Evolutionary conservation across 176 grass and related monocot species (phyloP), one percentile per base, ranked within the genome.

Genomic region (Carex cristatella): DNA sequence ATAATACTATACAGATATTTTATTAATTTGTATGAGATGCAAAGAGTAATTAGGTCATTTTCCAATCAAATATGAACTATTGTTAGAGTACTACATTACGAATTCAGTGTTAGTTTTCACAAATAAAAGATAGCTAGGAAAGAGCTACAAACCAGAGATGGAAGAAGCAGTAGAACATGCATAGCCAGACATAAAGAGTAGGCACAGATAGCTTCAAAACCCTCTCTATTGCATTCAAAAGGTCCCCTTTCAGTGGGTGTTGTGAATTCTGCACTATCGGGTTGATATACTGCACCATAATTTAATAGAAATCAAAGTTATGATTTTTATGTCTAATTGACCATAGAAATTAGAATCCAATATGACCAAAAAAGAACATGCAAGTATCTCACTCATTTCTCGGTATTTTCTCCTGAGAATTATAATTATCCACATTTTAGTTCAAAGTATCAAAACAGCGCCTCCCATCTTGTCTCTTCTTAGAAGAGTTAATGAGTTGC

Each of bases 121-220:
- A 73, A 73, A 38, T 38, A 73, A 77, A 51, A 19, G 23, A 54
- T 30, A 61, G 44, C 30, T 40, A 12, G 15, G 57, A 65, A 68
- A 51, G 84, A 83, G 18, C 65, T 90, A 85, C 90, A 90, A 87
- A 95, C 94, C 94, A 97, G 76, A 99, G 84, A 94, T 99, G 96
- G 73, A 95, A 99, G 90, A 95, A 99, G 78, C 93, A 94, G 80
- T 99, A 99, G 91, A 99, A 99, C 96, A 99, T 95, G 86, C 96
- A 99, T 80, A 99, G 93, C 96, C 93, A 95, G 40, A 99, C 96
- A 10, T 99, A 99, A 79, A 95, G 81, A 86, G 91, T 95, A 23
- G 96, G 96, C 59, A 99, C 86, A 84, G 96, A 99, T 51, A 99
- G 85, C 88, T 95, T 99, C 79, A 99, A 89, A 54, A 99, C 88